phyloP scores from a whole-genome alignment of 1,284 basidiomycete species.

The Wallemia hederae region DNA sequence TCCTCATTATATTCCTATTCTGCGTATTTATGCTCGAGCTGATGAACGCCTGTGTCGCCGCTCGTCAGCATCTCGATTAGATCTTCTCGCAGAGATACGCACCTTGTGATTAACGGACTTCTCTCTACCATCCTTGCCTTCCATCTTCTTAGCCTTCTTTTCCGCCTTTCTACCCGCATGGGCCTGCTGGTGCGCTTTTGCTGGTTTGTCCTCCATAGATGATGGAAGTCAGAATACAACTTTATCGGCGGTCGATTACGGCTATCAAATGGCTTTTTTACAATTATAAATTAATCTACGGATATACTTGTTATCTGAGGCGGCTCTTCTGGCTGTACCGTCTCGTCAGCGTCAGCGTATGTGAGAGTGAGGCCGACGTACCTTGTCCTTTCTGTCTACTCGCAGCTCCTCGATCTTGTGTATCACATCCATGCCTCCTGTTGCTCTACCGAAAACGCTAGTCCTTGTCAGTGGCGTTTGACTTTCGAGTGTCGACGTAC shows the following conservation, averaged over 20 bases:
- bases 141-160: slow-evolving; percentile 31
- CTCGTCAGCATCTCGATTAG: not conserved
- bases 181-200: slow-evolving; percentile 45
- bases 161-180: slow-evolving; percentile 41
- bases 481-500: slow-evolving; percentile 11
- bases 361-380: not conserved
- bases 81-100: slow-evolving; percentile 7
- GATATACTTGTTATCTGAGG: not conserved
- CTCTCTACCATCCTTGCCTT: slow-evolving; percentile 30
- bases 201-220: slow-evolving; percentile 32
- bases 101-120: slow-evolving; percentile 75
- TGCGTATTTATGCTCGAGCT: slow-evolving; percentile 51
- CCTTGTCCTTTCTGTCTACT: slow-evolving; percentile 17
- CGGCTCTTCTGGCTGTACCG: not conserved
- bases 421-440: slow-evolving; percentile 23
- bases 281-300: not conserved
- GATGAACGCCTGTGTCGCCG: slow-evolving; percentile 36
- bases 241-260: not conserved
- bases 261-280: not conserved
- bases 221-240: not conserved
- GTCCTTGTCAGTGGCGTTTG: not conserved
- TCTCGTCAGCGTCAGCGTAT: not conserved
- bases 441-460: slow-evolving; percentile 25
- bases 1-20: slow-evolving; percentile 62
- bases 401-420: slow-evolving; percentile 54